Evolutionary conservation across 768 basidiomycete species (phyloP), one percentile per base, ranked within the genome.

Genomic region (Leucosporidium creatinivorum): DNA sequence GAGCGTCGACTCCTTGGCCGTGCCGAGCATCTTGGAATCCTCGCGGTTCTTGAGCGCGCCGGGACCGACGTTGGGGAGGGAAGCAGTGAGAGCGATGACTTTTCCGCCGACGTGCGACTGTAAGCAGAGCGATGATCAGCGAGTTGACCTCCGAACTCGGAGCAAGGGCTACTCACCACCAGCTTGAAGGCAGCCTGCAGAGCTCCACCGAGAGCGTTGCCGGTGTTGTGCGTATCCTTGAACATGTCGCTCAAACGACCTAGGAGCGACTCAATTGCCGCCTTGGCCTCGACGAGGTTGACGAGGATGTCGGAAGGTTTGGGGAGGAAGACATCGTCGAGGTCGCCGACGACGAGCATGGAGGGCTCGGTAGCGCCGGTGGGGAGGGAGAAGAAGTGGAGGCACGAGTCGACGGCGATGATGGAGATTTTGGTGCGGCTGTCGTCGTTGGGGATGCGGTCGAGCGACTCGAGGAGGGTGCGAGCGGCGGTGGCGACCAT

Each of bases 401-500:
- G 80, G 1, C 91, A 89, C 1, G 85, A 84, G 74, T 98, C 96
- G 71, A 89, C 97, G 64, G 89, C 91, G 75, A 99, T 85, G 72
- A 99, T 85, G 19, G 91, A 87, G 58, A 97, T 83, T 79, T 94
- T 96, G 58, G 93, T 96, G 68, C 96, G 83, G 65, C 86, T 84
- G 74, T 96, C 93, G 66, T 91, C 91, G 78, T 99, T 93, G 21
- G 96, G 96, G 69, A 99, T 86, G 62, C 92, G 87, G 72, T 94
- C 93, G 67, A 99, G 82, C 74, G 87, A 93, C 79, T 98, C 96
- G 58, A 97, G 83, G 73, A 99, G 91, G 1, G 96, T 94, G 54
- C 94, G 86, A 9, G 93, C 96, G 25, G 96, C 96, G 67, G 93
- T 97, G 19, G 96, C 96, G 58, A 98, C 91, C 94, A 99, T 98